Conservation (phyloP, 257 asterid genomes). For the Capsicum rhomboideum region DNA sequence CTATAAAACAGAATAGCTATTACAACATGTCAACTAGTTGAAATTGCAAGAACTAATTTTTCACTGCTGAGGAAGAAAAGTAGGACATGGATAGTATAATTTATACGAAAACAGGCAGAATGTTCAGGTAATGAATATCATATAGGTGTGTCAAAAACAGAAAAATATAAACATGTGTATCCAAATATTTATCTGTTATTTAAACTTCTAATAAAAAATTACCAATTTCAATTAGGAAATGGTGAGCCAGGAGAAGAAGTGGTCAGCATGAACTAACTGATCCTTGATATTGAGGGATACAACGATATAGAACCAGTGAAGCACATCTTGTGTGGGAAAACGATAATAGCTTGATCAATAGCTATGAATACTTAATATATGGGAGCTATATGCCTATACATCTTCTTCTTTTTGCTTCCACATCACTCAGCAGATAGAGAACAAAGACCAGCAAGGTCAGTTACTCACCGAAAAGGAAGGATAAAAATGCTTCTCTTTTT, state of each 20-base stretch:
- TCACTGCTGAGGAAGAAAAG: not conserved
- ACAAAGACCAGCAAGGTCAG: not conserved
- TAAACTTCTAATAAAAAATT: not conserved
- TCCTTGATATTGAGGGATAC: not conserved
- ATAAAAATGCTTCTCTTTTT: not conserved
- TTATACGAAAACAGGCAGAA: not conserved
- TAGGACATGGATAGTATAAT: not conserved
- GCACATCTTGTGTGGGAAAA: not conserved
- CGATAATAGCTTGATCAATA: not conserved
- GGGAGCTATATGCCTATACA: not conserved
- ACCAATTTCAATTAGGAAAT: not conserved
- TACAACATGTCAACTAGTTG: not conserved
- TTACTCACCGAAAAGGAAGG: not conserved
- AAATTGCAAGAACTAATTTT: not conserved
- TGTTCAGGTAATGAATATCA: not conserved
- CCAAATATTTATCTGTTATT: not conserved
- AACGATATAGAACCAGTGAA: not conserved
- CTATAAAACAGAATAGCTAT: constrained; percentile 32
- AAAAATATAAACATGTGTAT: not conserved
- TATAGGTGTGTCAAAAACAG: not conserved
- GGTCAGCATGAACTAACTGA: not conserved
- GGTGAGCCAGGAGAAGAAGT: not conserved
- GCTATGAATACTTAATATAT: not conserved
- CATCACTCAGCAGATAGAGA: not conserved
- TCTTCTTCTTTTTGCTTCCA: not conserved